Base-by-base conservation (phyloP, 257 asterid species). In the Ballota nigra region DNA sequence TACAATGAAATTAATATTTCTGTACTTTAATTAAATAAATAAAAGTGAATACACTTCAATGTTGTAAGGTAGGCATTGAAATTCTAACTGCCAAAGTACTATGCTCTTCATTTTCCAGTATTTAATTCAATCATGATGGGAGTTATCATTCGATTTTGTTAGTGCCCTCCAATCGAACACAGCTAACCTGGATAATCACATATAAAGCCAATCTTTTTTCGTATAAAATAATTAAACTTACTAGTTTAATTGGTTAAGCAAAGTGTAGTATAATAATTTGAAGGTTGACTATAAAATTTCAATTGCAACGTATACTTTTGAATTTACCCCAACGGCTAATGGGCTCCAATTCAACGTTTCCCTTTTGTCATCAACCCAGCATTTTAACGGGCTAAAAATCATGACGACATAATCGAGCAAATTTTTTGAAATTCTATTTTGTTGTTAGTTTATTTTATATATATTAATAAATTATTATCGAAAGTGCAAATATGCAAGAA, bases 321-420 rank as follows among this genome's bases (percentile, higher is more conserved):
- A 69, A 22, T 43, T 28, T 31, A 6, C 60, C 23, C 72, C 76
- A 80, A 72, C 84, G 76, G 81, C 74, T 12, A 76, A 55, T 76
- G 76, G 78, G 68, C 70, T 61, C 72, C 64, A 55, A 26, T 29
- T 47, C 69, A 28, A 38, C 19, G 15, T 51, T 53, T 75, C 67
- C 71, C 45, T 19, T 13, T 66, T 38, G 47, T 57, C 71, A 57
- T 38, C 47, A 22, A 58, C 1, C 12, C 23, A 40, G 26, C 26
- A 53, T 67, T 52, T 24, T 26, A 64, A 63, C 68, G 52, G 52
- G 16, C 28, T 34, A 8, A 16, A 33, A 45, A 45, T 26, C 29
- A 26, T 26, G 29, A n/a, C n/a, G n/a, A n/a, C n/a, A n/a, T n/a
- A 43, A 12, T 43, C 52, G 0, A 43, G 18, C 52, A 43, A 10